A percentile compares a stretch with the other conserved stretches of the same genome.
Evolutionary conservation across 1,284 basidiomycete genomes (phyloP).

Genomic region (Ustilago cynodontis): DNA sequence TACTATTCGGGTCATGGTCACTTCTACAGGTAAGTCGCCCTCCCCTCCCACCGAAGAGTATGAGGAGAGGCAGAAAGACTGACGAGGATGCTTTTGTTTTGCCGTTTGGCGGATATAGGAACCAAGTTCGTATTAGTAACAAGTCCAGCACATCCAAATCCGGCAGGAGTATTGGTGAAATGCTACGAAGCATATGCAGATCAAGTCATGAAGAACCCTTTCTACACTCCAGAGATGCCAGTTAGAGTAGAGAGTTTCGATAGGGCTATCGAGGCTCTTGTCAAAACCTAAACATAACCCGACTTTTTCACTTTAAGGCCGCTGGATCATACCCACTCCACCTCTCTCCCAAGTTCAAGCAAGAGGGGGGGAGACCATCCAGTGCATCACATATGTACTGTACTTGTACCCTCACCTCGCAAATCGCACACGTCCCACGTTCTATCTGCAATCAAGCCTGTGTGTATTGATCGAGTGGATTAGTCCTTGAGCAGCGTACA

Average conservation of each 20-base stretch:
- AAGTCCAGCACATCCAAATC: constrained; percentile 79
- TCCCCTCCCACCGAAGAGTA: too few relatives aligned
- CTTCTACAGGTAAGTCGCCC: constrained; percentile 84
- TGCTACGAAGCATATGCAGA: constrained; percentile 92
- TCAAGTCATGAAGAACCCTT: constrained; percentile 98
- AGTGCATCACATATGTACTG: constrained; percentile 22
- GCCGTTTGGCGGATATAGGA: constrained; percentile 73
- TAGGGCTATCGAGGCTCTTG: constrained; percentile 70
- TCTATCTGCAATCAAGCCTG: too few relatives aligned
- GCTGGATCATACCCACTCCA: constrained; percentile 1
- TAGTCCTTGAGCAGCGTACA: constrained; percentile 71
- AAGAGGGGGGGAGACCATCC: background rate
- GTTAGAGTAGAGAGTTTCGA: constrained; percentile 93
- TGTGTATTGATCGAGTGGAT: background rate
- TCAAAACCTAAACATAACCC: constrained; percentile 32
- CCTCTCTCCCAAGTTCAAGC: background rate
- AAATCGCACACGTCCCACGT: background rate
- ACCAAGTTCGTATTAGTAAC: constrained; percentile 97
- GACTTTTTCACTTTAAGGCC: background rate
- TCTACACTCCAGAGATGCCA: constrained; percentile 98
- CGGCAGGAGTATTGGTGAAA: constrained; percentile 74
- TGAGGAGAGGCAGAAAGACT: background rate
- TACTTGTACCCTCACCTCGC: constrained; percentile 20
- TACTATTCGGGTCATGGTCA: constrained; percentile 88
- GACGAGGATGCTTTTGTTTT: background rate